Evolutionary conservation across 2,329 filamentous ascomycete genomes (phyloP).

Genomic region (Purpureocillium takamizusanense): DNA sequence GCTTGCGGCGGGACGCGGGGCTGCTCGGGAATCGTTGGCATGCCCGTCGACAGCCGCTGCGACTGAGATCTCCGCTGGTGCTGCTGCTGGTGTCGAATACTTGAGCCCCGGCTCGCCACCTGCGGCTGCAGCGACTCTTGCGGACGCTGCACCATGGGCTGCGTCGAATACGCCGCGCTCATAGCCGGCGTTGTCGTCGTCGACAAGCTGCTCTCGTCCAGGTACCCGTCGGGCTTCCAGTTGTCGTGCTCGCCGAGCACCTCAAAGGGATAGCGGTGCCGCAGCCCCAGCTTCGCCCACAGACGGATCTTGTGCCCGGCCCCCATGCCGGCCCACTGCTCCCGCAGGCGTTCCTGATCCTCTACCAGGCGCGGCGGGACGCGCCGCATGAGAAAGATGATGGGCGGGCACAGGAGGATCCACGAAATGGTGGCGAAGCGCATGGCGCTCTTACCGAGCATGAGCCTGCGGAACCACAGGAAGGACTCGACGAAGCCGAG

Average conservation of each 20-base stretch:
- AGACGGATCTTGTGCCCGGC: conserved; percentile 6
- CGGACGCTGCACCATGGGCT: too few species aligned
- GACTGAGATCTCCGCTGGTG: background rate
- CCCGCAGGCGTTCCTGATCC: conserved; percentile 7
- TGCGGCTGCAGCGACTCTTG: too few species aligned
- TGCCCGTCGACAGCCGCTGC: background rate
- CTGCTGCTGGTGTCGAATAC: background rate
- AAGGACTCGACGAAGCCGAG: conserved; percentile 20
- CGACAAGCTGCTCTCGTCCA: too few species aligned
- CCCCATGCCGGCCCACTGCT: conserved; percentile 6
- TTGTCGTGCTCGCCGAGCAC: conserved; percentile 8
- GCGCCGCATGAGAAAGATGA: conserved; percentile 8
- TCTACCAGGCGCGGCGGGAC: conserved; percentile 4
- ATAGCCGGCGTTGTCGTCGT: too few species aligned
- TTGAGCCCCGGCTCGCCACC: too few species aligned
- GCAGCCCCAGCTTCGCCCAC: conserved; percentile 11
- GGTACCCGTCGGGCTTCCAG: background rate
- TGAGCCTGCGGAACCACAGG: conserved; percentile 21
- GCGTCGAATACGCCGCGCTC: too few species aligned
- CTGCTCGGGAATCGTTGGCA: background rate
- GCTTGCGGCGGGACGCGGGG: background rate
- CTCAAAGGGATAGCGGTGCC: conserved; percentile 8
- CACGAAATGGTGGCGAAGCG: conserved; percentile 20
- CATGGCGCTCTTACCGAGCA: conserved; percentile 17
- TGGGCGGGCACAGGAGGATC: conserved; percentile 10